Conservation (phyloP, 345 rosid species). For the Moringa oleifera region DNA sequence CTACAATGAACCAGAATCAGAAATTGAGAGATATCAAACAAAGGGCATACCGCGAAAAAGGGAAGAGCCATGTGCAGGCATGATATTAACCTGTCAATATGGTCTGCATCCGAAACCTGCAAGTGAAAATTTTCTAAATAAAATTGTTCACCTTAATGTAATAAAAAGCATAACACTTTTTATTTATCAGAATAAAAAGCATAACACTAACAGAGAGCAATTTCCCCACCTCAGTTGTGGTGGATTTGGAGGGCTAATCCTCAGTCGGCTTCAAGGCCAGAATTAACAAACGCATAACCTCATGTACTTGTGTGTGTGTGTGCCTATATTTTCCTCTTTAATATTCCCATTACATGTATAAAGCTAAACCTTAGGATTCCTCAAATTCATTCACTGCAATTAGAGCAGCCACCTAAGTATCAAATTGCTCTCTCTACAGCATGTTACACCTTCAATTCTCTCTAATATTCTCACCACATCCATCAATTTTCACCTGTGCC, state of each 20-base stretch:
- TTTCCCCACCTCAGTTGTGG: background rate
- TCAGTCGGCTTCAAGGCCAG: too few relatives aligned
- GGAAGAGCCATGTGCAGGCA: conserved; percentile 94
- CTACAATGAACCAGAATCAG: background rate
- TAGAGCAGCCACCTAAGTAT: background rate
- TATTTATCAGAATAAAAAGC: conserved; percentile 1
- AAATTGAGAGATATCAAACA: background rate
- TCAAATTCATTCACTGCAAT: background rate
- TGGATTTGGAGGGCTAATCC: background rate
- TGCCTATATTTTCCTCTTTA: too few relatives aligned
- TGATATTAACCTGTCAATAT: conserved; percentile 91
- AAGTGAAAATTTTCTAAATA: conserved; percentile 14
- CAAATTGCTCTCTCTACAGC: too few relatives aligned
- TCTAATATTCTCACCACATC: too few relatives aligned
- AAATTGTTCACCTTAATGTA: conserved; percentile 3
- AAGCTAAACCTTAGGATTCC: background rate
- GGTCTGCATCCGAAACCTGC: conserved; percentile 92
- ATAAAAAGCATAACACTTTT: conserved; percentile 5
- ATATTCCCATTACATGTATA: too few relatives aligned
- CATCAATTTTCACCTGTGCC: too few relatives aligned
- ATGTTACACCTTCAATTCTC: too few relatives aligned
- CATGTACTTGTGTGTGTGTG: too few relatives aligned
- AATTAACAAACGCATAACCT: too few relatives aligned
- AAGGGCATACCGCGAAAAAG: conserved; percentile 68
- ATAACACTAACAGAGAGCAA: background rate